Conservation (phyloP, 306 rosid species). For the Fagus sylvatica region DNA sequence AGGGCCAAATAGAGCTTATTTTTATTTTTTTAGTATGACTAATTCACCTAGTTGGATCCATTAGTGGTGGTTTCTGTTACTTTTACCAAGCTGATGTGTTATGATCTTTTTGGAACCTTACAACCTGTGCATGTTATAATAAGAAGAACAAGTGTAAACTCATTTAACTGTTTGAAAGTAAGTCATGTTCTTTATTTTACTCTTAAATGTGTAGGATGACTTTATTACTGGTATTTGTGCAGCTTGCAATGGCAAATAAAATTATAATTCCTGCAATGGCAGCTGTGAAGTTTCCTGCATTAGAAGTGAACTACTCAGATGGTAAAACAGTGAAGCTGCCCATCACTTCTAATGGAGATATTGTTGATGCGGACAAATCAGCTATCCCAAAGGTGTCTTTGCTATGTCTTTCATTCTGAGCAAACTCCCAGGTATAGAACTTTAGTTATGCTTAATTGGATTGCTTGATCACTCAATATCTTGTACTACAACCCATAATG, state of each 20-base stretch:
- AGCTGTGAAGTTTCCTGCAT: slow-evolving; percentile 74
- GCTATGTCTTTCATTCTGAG: slow-evolving; percentile 77
- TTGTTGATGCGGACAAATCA: slow-evolving; percentile 35
- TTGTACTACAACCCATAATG: background rate
- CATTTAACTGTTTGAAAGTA: background rate
- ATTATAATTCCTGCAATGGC: slow-evolving; percentile 60
- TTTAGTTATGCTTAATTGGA: slow-evolving; percentile 14
- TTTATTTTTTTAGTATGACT: background rate
- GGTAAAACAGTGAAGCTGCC: slow-evolving; percentile 74
- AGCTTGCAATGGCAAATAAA: slow-evolving; percentile 71
- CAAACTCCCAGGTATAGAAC: slow-evolving; percentile 63
- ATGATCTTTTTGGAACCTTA: background rate
- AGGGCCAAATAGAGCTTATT: background rate
- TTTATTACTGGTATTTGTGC: slow-evolving; percentile 25
- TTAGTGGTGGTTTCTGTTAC: background rate
- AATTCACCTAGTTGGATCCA: background rate
- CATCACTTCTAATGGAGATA: slow-evolving; percentile 33
- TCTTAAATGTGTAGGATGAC: slow-evolving; percentile 6
- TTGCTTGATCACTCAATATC: background rate
- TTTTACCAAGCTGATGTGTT: background rate
- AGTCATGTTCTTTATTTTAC: background rate
- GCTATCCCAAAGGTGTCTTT: slow-evolving; percentile 61
- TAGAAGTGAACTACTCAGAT: slow-evolving; percentile 60
- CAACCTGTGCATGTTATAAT: background rate
- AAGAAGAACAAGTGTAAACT: too few species aligned